These are phyloP conservation scores for Dendrobium officinale DNA, from an alignment of 106 monocot species.

Conservation along the genomic window DNA sequence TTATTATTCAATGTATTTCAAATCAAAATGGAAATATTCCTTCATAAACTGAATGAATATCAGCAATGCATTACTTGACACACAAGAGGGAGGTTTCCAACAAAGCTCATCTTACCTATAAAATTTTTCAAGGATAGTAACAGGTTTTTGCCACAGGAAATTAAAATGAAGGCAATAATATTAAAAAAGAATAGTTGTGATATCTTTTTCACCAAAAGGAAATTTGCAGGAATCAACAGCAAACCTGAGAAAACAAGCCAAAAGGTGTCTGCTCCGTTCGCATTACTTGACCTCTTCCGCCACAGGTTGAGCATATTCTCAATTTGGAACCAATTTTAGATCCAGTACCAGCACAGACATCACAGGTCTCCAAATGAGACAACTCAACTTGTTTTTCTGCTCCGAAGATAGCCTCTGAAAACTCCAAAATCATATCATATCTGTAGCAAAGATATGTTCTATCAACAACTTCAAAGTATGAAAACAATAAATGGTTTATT, in stretches of 20 bases:
- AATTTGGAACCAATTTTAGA: slow-evolving; percentile 81
- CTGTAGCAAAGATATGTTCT: slow-evolving; percentile 15
- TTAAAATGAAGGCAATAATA: neutral
- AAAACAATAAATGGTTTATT: neutral
- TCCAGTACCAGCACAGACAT: slow-evolving; percentile 75
- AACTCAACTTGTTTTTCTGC: slow-evolving; percentile 83
- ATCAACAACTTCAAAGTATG: neutral
- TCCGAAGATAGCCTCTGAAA: slow-evolving; percentile 92
- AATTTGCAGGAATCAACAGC: neutral
- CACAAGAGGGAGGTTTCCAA: neutral
- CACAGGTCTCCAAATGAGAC: slow-evolving; percentile 94
- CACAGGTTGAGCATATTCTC: slow-evolving; percentile 91
- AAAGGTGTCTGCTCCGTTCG: slow-evolving; percentile 98
- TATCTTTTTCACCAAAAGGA: neutral
- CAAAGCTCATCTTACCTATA: neutral
- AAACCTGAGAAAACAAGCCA: slow-evolving; percentile 93
- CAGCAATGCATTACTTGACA: neutral
- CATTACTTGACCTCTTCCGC: slow-evolving; percentile 99
- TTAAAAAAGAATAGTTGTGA: neutral
- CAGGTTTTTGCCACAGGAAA: neutral
- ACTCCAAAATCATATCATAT: slow-evolving; percentile 84
- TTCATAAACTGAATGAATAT: neutral
- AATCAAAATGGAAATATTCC: neutral
- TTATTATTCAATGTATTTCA: neutral
- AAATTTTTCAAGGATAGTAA: neutral